These are phyloP conservation scores for Carex pumila DNA, from an alignment of 176 grass and related monocot genomes.

Conservation along the genomic window DNA sequence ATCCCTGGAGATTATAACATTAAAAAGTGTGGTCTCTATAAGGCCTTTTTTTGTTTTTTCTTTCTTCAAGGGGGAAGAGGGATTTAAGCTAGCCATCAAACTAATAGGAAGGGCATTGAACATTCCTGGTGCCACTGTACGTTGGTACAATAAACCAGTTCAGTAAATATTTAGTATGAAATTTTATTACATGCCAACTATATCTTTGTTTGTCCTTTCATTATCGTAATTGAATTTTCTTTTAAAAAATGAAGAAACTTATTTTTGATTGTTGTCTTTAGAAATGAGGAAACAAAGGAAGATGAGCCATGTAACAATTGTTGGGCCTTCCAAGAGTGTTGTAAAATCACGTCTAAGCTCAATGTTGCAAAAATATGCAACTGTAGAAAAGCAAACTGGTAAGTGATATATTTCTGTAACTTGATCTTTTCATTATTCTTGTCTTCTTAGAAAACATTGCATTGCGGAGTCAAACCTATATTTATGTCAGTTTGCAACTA, in stretches of 20 bases:
- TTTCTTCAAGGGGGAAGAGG: conserved; percentile 54
- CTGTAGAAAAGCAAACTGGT: background rate
- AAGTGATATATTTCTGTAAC: background rate
- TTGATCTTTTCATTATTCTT: background rate
- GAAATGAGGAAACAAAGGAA: conserved; percentile 83
- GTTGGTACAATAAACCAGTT: conserved; percentile 98
- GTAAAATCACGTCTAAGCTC: conserved; percentile 47
- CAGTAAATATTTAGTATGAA: conserved; percentile 18
- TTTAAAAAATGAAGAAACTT: background rate
- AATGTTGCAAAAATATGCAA: conserved; percentile 48
- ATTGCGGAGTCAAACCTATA: background rate
- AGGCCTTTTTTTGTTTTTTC: background rate
- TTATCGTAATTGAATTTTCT: background rate
- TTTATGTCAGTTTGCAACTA: background rate
- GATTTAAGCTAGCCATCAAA: conserved; percentile 54
- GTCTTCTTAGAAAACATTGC: background rate
- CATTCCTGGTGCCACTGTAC: conserved; percentile 65
- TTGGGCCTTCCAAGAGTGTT: conserved; percentile 58
- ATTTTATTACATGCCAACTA: background rate
- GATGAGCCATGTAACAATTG: conserved; percentile 94
- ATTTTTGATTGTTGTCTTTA: conserved; percentile 26
- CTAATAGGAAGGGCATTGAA: conserved; percentile 60
- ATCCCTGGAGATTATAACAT: background rate
- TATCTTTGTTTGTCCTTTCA: conserved; percentile 25
- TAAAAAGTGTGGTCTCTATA: background rate